Conservation (phyloP, 768 basidiomycete species). For the Russula ochroleuca region DNA sequence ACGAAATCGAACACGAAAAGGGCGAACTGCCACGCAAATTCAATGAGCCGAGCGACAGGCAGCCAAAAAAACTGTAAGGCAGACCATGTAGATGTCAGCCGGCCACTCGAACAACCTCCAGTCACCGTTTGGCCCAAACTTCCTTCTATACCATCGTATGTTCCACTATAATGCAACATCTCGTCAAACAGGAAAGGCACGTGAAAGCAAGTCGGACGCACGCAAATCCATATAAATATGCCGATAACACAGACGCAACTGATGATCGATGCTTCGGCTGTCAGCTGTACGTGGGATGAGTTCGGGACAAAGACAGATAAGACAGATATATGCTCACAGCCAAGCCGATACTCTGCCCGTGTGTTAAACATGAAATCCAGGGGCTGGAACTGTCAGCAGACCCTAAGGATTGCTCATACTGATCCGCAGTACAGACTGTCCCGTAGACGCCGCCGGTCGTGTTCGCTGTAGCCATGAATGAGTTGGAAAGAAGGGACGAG, state of each 20-base stretch:
- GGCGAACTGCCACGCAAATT: constrained; percentile 30
- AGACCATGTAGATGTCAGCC: constrained; percentile 42
- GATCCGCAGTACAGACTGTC: constrained; percentile 12
- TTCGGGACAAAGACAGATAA: not conserved
- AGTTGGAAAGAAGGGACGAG: not conserved
- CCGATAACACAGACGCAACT: not conserved
- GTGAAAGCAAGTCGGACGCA: not conserved
- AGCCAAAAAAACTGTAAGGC: not conserved
- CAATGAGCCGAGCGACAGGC: not conserved
- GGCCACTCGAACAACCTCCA: constrained; percentile 36
- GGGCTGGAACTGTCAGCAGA: not conserved
- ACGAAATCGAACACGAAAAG: constrained; percentile 36
- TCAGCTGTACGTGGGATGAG: constrained; percentile 30
- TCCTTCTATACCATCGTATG: constrained; percentile 7
- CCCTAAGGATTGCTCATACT: not conserved
- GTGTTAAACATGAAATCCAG: constrained; percentile 32
- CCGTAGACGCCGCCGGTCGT: not conserved
- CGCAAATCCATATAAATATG: constrained; percentile 8
- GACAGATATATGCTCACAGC: constrained; percentile 32
- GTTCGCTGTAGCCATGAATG: not conserved
- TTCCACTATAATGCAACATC: constrained; percentile 19
- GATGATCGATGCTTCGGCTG: constrained; percentile 34
- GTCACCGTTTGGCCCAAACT: not conserved
- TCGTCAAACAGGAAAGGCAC: not conserved
- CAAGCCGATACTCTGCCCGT: constrained; percentile 38